Percentiles rank a stretch among this genome's conserved stretches.
phyloP scores from a whole-genome alignment of 1,284 basidiomycete species.

The Ceratobasidium sp. region DNA sequence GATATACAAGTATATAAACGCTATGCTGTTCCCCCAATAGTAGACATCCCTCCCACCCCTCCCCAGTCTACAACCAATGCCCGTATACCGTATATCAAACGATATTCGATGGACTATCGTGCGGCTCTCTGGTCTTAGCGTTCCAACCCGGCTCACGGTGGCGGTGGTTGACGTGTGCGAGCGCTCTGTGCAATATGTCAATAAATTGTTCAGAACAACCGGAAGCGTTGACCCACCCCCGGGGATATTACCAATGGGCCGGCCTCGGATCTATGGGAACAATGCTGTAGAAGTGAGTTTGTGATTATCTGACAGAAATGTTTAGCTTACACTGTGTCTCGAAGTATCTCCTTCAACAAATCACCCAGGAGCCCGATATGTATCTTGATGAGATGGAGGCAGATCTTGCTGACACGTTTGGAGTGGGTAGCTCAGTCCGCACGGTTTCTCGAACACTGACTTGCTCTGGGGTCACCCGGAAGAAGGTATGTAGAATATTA shows the following conservation, averaged over 20 bases:
- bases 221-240: too few species aligned
- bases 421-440: neutral
- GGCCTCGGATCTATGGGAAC: neutral
- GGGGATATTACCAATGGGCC: neutral
- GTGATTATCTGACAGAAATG: too few species aligned
- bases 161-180: neutral
- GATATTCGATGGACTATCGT: neutral
- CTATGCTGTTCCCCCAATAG: too few species aligned
- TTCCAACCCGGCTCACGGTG: neutral
- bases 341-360: slow-evolving; percentile 30
- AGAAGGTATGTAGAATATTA: slow-evolving; percentile 33
- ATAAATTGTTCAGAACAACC: too few species aligned
- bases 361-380: slow-evolving; percentile 38
- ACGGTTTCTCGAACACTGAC: slow-evolving; percentile 36
- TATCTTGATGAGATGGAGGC: slow-evolving; percentile 48
- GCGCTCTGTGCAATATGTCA: neutral
- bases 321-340: neutral
- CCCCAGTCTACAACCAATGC: too few species aligned
- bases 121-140: neutral
- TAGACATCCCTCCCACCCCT: too few species aligned
- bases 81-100: too few species aligned
- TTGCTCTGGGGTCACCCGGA: slow-evolving; percentile 29
- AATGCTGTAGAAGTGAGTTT: neutral
- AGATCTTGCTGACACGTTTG: neutral
- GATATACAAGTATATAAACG: too few species aligned